Base-by-base conservation (phyloP, 2,329 filamentous ascomycete species). In the Ophiognomonia clavigignenti-juglandacearum region DNA sequence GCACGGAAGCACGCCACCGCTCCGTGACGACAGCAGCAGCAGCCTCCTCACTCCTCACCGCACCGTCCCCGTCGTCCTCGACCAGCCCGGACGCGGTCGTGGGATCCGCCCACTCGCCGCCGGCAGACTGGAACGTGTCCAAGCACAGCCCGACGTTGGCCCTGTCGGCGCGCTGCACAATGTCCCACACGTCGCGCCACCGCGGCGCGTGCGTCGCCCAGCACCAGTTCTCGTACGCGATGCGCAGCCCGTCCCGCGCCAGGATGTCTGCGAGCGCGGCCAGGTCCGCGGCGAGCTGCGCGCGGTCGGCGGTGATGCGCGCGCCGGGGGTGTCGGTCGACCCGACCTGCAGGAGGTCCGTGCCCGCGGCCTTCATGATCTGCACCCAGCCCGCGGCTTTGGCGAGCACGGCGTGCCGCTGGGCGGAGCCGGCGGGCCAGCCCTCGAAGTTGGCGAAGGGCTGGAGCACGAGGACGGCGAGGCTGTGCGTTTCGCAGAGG, bases 191-290 rank as follows among this genome's bases (percentile, higher is more conserved):
- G 40, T 82, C 73, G 53, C 75, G 77, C 86, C 86, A 92, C 1
- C 67, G 72, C 0, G 82, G 77, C 0, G 85, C 83, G 40, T 81
- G 77, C 0, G 85, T 87, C 0, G 82, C 82, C 86, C 86, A 91
- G 64, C 85, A 88, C 85, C 85, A 90, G 59, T 90, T 89, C 65
- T 91, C 86, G 55, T 90, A 91, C 0, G 85, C 85, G 16, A 91
- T 66, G 6, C 77, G 73, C 59, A 81, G 78, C 0, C 73, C 72
- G 22, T 23, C 4, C 39, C 78, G 72, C 19, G 70, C 60, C 0
- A 86, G 70, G 43, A 85, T 65, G 45, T 86, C 81, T 2, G 79
- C 81, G 6, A 91, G 68, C 47, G 82, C 72, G 1, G 72, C 72
- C 0, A 91, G 70, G 55, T 90, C 85, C 0, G 63, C 58, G 0